Percentiles rank a stretch among this genome's conserved stretches.
Evolutionary conservation across 306 rosid genomes (phyloP).

Genomic region (Fragaria iinumae): DNA sequence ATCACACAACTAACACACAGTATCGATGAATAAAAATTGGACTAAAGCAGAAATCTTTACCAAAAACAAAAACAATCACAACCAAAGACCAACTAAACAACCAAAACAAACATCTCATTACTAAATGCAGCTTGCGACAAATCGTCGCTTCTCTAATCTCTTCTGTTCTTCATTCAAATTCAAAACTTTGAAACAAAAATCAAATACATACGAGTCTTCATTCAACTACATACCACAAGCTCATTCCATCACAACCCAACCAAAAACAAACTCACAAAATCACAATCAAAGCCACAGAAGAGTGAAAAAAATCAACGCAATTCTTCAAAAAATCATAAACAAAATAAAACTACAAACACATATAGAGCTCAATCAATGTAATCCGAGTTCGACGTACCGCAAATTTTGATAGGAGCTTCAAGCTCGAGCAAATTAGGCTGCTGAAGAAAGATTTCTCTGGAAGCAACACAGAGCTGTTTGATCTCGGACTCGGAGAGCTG

Average conservation of each 20-base stretch:
- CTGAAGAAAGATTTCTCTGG: conserved; percentile 69
- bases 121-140: neutral
- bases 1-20: neutral
- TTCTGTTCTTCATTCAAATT: neutral
- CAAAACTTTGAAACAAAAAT: neutral
- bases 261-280: neutral
- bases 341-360: too few species aligned
- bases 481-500: conserved; percentile 90
- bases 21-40: neutral
- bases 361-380: neutral
- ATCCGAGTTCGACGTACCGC: conserved; percentile 43
- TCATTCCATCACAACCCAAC: neutral
- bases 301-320: neutral
- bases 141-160: neutral
- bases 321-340: neutral
- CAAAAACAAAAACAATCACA: neutral
- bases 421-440: conserved; percentile 96
- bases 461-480: conserved; percentile 81
- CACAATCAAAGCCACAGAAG: neutral
- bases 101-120: neutral
- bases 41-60: neutral
- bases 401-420: conserved; percentile 92
- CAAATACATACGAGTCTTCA: neutral
- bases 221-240: neutral
- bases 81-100: neutral